Base-by-base conservation (phyloP, 805 yeast genomes). In the Peterozyma xylosa region DNA sequence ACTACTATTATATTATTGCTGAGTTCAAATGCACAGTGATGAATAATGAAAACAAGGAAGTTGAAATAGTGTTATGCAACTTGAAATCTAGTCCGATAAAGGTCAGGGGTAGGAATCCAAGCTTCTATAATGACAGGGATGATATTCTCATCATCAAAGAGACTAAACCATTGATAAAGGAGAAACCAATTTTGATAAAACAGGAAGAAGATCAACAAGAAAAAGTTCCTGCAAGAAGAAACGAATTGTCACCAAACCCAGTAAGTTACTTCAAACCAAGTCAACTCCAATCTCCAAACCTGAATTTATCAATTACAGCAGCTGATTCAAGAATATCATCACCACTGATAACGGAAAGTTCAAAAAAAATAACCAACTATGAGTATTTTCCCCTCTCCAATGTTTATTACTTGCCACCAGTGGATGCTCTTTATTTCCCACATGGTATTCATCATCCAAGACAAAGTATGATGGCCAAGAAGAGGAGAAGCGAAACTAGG, bases 31-130 rank as follows among this genome's bases (percentile, higher is more conserved):
- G 33, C 42, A 17, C 34, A 14, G n/a, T 37, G 41, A 9, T 33
- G 29, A 17, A 29, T 9, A 32, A 14, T 9, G 45, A 40, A 5
- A 30, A 14, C 16, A n/a, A 14, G n/a, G 36, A 32, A 17, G 30
- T 14, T 14, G 44, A 37, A 7, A 15, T 45, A 13, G 36, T 36
- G 9, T 29, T 45, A 27, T 10, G 33, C 18, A 32, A 11, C 2
- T 47, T 62, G n/a, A 49, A 51, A 34, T 59, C 68, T 0, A 51
- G 69, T 32, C 80, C 80, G 1, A 71, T 78, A 3, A 73, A 74
- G 11, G 83, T 78, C 9, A 58, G 84, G 48, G 84, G 84, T 2
- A 57, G 83, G 42, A 78, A 78, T 50, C 83, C 84, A 2, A 67
- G 76, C n/a, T 78, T 78, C 48, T 78, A 77, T 51, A 67, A 69